Base-by-base conservation (phyloP, 208 protist genomes). In the Lotmaria passim region DNA sequence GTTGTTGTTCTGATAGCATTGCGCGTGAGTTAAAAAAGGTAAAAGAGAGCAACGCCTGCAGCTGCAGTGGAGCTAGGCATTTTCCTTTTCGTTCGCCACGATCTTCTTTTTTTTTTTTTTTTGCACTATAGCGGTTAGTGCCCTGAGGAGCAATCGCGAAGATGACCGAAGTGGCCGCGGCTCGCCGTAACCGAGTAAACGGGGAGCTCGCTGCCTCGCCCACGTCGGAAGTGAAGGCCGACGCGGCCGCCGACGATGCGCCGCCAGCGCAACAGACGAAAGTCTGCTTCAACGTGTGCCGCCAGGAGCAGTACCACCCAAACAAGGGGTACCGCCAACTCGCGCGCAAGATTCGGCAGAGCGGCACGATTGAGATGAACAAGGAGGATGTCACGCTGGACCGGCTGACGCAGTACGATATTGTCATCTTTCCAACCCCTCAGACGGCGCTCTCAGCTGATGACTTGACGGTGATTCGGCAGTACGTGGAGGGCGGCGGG, bases 401-500 rank as follows among this genome's bases (percentile, higher is more conserved):
- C 24, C 83, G 88, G 19, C 53, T 97, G 43, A 48, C 79, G 17
- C 50, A 81, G 23, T 78, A 90, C 44, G 86, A 96, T 65, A 69
- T 97, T 36, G 82, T 94, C 30, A 64, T 98, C 21, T 91, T 98
- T 69, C 82, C 79, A 43, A 82, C 86, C 3, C 89, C 92, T 7
- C 88, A 94, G 78, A 75, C 90, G 48, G 67, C 70, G 43, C 84
- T 97, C n/a, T 85, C 76, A 14, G 75, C 64, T 21, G 87, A 87
- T 26, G 93, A 98, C 69, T 65, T 98, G 17, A 39, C 78, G 5
- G 84, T 73, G 5, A 87, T 98, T 43, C 81, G 87, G 11, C 65
- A 86, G 52, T 98, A 97, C 72, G 69, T 98, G 38, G 86, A 90
- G 33, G 68, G 64, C 6, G 97, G 97, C 50, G 97, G 97, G n/a